A percentile compares a stretch with the other conserved stretches of the same genome.
phyloP scores from a whole-genome alignment of 2,329 filamentous ascomycete genomes.

The Dothiorella sarmentorum region DNA sequence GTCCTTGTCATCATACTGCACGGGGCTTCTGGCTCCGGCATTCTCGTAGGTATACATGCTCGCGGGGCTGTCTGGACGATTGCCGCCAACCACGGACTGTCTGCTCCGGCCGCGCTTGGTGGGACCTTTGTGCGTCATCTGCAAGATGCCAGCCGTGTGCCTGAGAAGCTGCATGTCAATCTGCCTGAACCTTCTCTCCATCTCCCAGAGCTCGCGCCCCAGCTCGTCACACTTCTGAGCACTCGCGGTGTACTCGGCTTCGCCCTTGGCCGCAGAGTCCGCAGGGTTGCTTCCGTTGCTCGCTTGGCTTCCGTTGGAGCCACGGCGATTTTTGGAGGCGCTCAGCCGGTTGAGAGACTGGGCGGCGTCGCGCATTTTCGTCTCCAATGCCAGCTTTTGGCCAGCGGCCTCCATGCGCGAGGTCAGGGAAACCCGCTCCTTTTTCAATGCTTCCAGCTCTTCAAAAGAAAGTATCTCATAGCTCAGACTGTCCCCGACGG shows the following conservation, averaged over 20 bases:
- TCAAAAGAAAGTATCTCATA: conserved; percentile 87
- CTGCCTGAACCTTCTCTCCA: conserved; percentile 73
- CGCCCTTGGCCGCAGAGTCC: conserved; percentile 53
- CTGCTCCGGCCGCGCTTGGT: conserved; percentile 49
- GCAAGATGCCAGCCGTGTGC: conserved; percentile 89
- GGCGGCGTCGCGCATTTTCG: conserved; percentile 91
- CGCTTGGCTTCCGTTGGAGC: conserved; percentile 48
- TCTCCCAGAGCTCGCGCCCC: conserved; percentile 71
- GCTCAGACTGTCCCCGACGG: conserved; percentile 79
- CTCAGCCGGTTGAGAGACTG: conserved; percentile 81
- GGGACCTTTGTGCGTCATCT: conserved; percentile 80
- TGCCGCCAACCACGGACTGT: conserved; percentile 35
- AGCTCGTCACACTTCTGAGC: conserved; percentile 83
- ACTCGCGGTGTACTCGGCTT: conserved; percentile 70
- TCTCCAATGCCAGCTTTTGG: conserved; percentile 81
- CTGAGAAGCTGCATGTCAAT: conserved; percentile 72
- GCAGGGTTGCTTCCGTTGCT: conserved; percentile 38
- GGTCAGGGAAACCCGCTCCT: conserved; percentile 69
- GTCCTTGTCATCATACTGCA: conserved; percentile 53
- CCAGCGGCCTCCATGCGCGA: conserved; percentile 78
- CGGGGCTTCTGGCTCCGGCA: conserved; percentile 38
- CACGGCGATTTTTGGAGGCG: conserved; percentile 38
- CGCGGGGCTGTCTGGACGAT: conserved; percentile 68
- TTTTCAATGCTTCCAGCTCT: conserved; percentile 88
- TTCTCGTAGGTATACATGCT: conserved; percentile 69